Base-by-base conservation (phyloP, 2,329 filamentous ascomycete species). In the Lachnellula suecica region DNA sequence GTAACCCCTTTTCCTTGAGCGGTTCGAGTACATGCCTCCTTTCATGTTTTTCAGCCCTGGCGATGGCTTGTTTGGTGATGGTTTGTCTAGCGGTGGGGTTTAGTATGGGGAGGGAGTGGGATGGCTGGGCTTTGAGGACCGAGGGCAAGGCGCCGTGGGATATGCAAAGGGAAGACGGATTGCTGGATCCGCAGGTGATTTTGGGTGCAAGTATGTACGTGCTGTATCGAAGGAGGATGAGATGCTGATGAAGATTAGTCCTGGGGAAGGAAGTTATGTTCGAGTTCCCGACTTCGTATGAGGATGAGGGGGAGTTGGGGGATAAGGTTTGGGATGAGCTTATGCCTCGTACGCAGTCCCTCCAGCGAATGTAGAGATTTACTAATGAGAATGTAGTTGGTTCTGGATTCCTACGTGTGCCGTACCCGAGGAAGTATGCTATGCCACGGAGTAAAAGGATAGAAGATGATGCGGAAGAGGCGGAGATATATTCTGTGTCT, bases 261-360 rank as follows among this genome's bases (percentile, higher is more conserved):
- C 59, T 58, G 2, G 56, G 27, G 15, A 57, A 60, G 34, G 49
- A 59, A n/a, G 51, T 63, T 19, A 54, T 44, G n/a, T 66, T 67
- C 23, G 23, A 61, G 19, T 66, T 66, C 38, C 61, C 62, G 3
- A 60, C 57, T 2, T 49, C 46, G 22, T 66, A 63, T 54, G 60
- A 60, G 40, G 58, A 63, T 40, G 63, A 52, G 0, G 53, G 54
- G 3, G 37, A 43, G 4, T 45, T 52, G 15, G 63, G 53, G 2
- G 62, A 66, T 45, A 54, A 60, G 17, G 42, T 65, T 9, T 67
- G 64, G 63, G 55, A 62, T 38, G 54, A 61, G 6, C 43, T 66
- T 50, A 65, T 64, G 63, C 63, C 63, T 19, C 44, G 63, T 64
- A 48, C n/a, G n/a, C n/a, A n/a, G n/a, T n/a, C n/a, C n/a, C n/a